Evolutionary conservation across 1,139 yeast genomes (phyloP).

Genomic region (Candida sp.): DNA sequence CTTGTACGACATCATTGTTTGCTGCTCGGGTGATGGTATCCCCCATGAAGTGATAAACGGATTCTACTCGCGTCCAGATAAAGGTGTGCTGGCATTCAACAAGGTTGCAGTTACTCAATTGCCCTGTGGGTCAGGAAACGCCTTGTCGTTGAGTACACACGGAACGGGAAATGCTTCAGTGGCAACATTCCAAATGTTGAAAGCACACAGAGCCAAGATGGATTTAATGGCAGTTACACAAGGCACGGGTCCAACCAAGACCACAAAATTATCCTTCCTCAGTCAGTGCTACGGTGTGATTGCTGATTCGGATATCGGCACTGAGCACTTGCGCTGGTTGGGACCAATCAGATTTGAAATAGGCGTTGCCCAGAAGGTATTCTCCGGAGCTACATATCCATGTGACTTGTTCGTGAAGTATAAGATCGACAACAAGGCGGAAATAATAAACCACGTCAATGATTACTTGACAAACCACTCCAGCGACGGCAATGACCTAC

Average conservation of each 20-base stretch:
- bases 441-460: slow-evolving; percentile 54
- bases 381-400: slow-evolving; percentile 70
- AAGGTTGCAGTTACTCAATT: slow-evolving; percentile 78
- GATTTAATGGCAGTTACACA: slow-evolving; percentile 89
- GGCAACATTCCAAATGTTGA: slow-evolving; percentile 76
- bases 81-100: slow-evolving; percentile 62
- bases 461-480: slow-evolving; percentile 23
- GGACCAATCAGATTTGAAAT: slow-evolving; percentile 86
- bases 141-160: slow-evolving; percentile 81
- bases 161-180: slow-evolving; percentile 60
- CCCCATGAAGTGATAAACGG: slow-evolving; percentile 97
- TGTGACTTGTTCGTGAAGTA: slow-evolving; percentile 81
- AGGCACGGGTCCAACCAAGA: slow-evolving; percentile 37
- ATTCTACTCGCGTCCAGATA: slow-evolving; percentile 63
- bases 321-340: slow-evolving; percentile 88
- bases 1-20: slow-evolving; percentile 78
- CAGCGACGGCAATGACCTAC: slow-evolving; percentile 11
- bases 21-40: slow-evolving; percentile 97
- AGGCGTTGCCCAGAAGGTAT: slow-evolving; percentile 71
- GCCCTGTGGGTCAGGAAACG: slow-evolving; percentile 98
- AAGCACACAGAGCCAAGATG: slow-evolving; percentile 64
- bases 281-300: slow-evolving; percentile 90
- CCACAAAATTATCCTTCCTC: slow-evolving; percentile 66
- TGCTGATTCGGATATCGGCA: slow-evolving; percentile 94
- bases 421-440: slow-evolving; percentile 46